These are phyloP conservation scores for Huntiella decipiens DNA, from an alignment of 2,329 filamentous ascomycete species.

Conservation along the genomic window DNA sequence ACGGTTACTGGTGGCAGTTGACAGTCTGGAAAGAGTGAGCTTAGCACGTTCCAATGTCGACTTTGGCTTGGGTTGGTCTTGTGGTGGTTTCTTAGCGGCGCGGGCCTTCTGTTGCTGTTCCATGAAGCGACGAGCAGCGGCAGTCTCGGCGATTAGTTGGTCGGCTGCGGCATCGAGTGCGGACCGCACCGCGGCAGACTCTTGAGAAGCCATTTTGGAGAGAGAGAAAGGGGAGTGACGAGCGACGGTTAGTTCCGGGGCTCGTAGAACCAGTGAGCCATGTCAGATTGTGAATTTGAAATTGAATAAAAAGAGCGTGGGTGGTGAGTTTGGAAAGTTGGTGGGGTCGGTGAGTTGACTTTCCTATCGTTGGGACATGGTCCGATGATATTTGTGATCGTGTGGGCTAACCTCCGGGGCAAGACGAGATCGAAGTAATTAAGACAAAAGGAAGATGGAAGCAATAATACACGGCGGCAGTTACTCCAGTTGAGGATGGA, in stretches of 20 bases:
- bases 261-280: slow-evolving; percentile 2
- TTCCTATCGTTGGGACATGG: too few species aligned
- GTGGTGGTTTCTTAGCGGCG: neutral
- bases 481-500: neutral
- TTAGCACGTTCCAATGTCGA: neutral
- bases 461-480: too few species aligned
- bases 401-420: slow-evolving; percentile 4
- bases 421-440: neutral
- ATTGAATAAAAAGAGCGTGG: neutral
- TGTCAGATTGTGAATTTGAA: slow-evolving; percentile 1
- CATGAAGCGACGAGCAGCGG: slow-evolving; percentile 8
- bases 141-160: slow-evolving; percentile 11
- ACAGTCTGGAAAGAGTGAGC: neutral
- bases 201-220: neutral
- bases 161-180: slow-evolving; percentile 12
- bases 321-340: too few species aligned
- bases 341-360: too few species aligned
- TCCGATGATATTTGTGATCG: neutral
- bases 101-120: slow-evolving; percentile 8
- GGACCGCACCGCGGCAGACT: slow-evolving; percentile 9
- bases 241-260: slow-evolving; percentile 5
- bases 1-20: slow-evolving; percentile 1
- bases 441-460: neutral
- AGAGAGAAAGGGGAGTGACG: neutral
- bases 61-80: slow-evolving; percentile 1